Conservation (phyloP, 2,329 filamentous ascomycete species). For the Colletotrichum sp. region DNA sequence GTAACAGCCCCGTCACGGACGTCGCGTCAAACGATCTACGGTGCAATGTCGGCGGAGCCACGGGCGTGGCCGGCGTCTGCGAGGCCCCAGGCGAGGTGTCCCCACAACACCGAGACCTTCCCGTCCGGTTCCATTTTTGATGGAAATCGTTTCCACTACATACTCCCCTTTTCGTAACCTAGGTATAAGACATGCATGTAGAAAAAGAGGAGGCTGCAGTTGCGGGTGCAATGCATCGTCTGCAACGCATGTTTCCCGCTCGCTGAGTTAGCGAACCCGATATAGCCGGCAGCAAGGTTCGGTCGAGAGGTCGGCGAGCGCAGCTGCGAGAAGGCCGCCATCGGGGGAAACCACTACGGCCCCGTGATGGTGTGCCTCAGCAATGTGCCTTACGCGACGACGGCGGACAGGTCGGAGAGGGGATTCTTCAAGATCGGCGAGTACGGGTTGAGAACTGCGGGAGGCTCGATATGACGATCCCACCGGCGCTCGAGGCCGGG, state of each 20-base stretch:
- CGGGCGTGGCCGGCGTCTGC: conserved; percentile 32
- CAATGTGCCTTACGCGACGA: too few species aligned
- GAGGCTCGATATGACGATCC: too few species aligned
- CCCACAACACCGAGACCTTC: neutral
- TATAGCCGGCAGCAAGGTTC: conserved; percentile 40
- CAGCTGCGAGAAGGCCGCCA: conserved; percentile 49
- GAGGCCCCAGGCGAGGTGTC: neutral
- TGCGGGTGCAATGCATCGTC: neutral
- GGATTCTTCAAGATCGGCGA: conserved; percentile 60
- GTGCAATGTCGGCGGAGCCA: conserved; percentile 43
- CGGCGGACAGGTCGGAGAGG: too few species aligned
- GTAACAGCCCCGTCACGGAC: conserved; percentile 46
- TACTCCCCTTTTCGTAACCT: neutral
- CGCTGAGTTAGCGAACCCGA: neutral
- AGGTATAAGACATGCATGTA: neutral
- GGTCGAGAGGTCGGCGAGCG: conserved; percentile 49
- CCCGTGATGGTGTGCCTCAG: conserved; percentile 53
- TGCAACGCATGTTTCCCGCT: neutral
- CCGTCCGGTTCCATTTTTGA: neutral
- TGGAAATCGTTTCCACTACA: neutral
- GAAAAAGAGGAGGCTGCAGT: neutral
- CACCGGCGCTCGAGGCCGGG: conserved; percentile 42
- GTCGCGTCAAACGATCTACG: conserved; percentile 45
- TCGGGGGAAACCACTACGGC: conserved; percentile 56
- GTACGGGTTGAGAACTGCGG: too few species aligned